A percentile compares a stretch with the other conserved stretches of the same genome.
Evolutionary conservation across 441 rosid species (phyloP).

Genomic region (Raphanus hybrid): DNA sequence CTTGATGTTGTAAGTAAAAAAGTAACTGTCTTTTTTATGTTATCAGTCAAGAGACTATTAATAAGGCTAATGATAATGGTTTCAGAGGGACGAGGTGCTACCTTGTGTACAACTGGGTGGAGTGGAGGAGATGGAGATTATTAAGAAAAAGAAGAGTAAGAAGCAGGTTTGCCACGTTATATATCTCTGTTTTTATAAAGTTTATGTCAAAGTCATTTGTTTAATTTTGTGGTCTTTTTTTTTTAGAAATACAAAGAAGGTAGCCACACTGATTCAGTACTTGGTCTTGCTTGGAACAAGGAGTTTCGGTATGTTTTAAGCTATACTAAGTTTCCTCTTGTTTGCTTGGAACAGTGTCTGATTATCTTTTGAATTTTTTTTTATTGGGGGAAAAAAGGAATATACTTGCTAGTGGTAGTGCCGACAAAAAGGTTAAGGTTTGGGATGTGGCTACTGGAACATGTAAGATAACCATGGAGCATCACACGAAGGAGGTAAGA

Average conservation of each 20-base stretch:
- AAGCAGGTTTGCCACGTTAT: slow-evolving; percentile 39
- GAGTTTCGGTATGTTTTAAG: slow-evolving; percentile 66
- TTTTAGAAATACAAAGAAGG: slow-evolving; percentile 70
- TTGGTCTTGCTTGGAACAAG: slow-evolving; percentile 98
- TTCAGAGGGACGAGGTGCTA: slow-evolving; percentile 85
- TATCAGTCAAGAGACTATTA: slow-evolving; percentile 12
- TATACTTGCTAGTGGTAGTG: slow-evolving; percentile 88
- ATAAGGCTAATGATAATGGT: slow-evolving; percentile 31
- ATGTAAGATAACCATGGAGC: slow-evolving; percentile 78
- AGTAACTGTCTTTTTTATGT: slow-evolving; percentile 12
- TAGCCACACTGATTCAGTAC: slow-evolving; percentile 88
- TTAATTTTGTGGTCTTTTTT: slow-evolving; percentile 11
- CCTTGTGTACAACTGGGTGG: slow-evolving; percentile 86
- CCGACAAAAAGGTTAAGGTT: slow-evolving; percentile 77
- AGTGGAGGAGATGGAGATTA: slow-evolving; percentile 48
- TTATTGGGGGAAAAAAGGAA: slow-evolving; percentile 48
- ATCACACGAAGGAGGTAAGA: slow-evolving; percentile 81
- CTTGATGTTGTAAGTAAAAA: slow-evolving; percentile 75
- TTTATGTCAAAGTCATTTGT: slow-evolving; percentile 8
- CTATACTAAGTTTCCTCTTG: background rate
- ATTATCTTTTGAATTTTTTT: slow-evolving; percentile 9
- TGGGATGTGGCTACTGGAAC: slow-evolving; percentile 85
- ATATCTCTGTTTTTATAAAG: slow-evolving; percentile 24
- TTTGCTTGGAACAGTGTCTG: slow-evolving; percentile 79
- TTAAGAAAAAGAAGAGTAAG: slow-evolving; percentile 44